phyloP scores from a whole-genome alignment of 2,329 filamentous ascomycete species.

The Cyphellophora europaea region DNA sequence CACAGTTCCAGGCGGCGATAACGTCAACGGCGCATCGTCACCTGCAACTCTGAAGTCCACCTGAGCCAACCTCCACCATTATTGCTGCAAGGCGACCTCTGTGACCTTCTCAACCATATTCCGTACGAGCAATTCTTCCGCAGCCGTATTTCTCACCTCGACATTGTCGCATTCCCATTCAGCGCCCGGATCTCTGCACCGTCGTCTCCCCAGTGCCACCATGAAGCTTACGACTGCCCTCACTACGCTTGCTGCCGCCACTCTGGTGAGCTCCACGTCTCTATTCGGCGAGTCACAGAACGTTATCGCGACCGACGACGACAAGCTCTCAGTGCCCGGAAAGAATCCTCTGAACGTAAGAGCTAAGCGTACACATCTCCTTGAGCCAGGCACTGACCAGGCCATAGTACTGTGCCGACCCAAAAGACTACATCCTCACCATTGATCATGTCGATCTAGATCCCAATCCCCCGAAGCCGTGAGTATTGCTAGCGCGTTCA shows the following conservation, averaged over 20 bases:
- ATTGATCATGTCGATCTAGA: conserved; percentile 71
- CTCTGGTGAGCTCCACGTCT: conserved; percentile 34
- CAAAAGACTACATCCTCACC: conserved; percentile 58
- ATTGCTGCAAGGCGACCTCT: no score
- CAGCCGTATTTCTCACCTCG: no score
- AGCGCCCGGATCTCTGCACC: no score
- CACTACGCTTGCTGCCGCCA: conserved; percentile 34
- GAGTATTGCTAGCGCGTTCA: conserved; percentile 31
- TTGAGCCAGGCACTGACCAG: conserved; percentile 2
- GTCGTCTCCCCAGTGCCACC: no score
- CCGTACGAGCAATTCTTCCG: no score
- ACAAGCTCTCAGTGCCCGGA: conserved; percentile 62
- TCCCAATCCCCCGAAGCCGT: conserved; percentile 85
- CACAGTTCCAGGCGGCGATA: no score
- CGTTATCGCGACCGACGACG: conserved; percentile 37
- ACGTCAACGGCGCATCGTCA: no score
- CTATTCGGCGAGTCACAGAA: conserved; percentile 41
- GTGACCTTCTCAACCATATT: no score
- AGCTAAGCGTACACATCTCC: not conserved
- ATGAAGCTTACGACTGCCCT: conserved; percentile 22
- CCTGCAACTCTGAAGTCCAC: no score
- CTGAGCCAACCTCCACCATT: no score
- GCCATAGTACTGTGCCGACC: conserved; percentile 56
- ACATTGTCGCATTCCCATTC: no score
- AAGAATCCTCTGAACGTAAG: conserved; percentile 63